Conservation (phyloP, 2,329 filamentous ascomycete species). For the Pseudopithomyces chartarum region DNA sequence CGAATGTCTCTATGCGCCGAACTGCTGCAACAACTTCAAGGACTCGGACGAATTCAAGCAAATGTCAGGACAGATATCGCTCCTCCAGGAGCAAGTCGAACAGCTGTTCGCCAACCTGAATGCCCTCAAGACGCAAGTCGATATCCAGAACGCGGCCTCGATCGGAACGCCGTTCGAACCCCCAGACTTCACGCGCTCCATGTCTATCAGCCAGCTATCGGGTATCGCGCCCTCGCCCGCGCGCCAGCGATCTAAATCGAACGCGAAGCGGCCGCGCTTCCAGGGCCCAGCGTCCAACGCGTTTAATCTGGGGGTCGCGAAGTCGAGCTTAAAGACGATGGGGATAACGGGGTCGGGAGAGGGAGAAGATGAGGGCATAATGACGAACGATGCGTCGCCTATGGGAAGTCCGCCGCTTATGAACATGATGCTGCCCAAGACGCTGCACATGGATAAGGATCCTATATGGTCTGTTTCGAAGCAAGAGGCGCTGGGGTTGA, state of each 20-base stretch:
- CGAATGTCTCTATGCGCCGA: conserved; percentile 69
- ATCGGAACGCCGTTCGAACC: conserved; percentile 36
- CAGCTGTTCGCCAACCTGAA: conserved; percentile 74
- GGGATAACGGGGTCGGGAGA: conserved; percentile 73
- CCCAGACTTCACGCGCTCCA: conserved; percentile 42
- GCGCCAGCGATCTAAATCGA: conserved; percentile 44
- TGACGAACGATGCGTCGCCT: conserved; percentile 60
- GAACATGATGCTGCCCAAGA: conserved; percentile 17
- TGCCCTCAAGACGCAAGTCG: conserved; percentile 62
- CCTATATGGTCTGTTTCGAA: conserved; percentile 79
- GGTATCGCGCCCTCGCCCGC: conserved; percentile 40
- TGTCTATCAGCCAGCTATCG: conserved; percentile 41
- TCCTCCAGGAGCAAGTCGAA: conserved; percentile 84
- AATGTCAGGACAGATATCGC: conserved; percentile 74
- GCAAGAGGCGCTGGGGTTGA: conserved; percentile 80
- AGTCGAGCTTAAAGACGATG: conserved; percentile 86
- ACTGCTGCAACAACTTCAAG: conserved; percentile 81
- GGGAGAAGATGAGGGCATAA: conserved; percentile 62
- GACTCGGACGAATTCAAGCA: conserved; percentile 89
- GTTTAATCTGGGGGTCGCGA: conserved; percentile 85
- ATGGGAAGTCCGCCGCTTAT: conserved; percentile 48
- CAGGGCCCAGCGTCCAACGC: conserved; percentile 84
- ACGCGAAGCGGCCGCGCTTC: conserved; percentile 66
- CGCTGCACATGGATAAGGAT: conserved; percentile 63
- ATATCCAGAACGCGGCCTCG: conserved; percentile 36